These are phyloP conservation scores for Xylaria cubensis DNA, from an alignment of 495 filamentous ascomycete genomes.

Conservation along the genomic window DNA sequence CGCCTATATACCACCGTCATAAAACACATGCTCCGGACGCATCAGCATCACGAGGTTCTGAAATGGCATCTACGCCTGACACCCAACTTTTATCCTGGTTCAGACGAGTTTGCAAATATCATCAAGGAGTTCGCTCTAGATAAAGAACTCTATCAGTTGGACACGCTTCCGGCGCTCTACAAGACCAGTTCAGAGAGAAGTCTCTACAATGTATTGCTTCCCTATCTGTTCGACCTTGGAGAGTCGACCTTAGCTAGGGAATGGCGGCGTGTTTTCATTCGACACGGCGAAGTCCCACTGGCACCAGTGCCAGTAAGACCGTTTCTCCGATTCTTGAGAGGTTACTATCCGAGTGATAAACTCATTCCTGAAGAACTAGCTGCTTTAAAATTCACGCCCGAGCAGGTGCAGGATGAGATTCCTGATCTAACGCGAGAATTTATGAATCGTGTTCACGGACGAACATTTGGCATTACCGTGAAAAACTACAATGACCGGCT, in stretches of 20 bases:
- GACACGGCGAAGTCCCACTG: constrained; percentile 44
- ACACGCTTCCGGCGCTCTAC: constrained; percentile 54
- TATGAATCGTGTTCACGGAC: constrained; percentile 51
- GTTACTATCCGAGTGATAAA: constrained; percentile 38
- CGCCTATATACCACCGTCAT: constrained; percentile 44
- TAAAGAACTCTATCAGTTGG: constrained; percentile 33
- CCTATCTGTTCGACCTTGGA: constrained; percentile 58
- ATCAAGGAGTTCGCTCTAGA: constrained; percentile 44
- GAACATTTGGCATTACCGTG: constrained; percentile 52
- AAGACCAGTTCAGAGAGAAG: constrained; percentile 57
- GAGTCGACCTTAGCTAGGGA: constrained; percentile 56
- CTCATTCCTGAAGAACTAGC: constrained; percentile 30
- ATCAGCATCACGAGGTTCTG: constrained; percentile 40
- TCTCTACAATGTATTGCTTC: constrained; percentile 68
- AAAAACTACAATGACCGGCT: constrained; percentile 66
- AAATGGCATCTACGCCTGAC: constrained; percentile 48
- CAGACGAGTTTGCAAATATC: constrained; percentile 38
- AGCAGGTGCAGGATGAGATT: constrained; percentile 25
- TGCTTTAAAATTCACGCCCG: constrained; percentile 21
- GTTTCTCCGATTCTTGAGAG: constrained; percentile 45
- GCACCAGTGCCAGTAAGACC: constrained; percentile 33
- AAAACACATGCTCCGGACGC: constrained; percentile 43
- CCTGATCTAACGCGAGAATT: constrained; percentile 44
- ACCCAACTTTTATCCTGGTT: constrained; percentile 42
- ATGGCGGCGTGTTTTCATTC: constrained; percentile 60